Base-by-base conservation (phyloP, 805 yeast species). In the Phaffomyces antillensis region DNA sequence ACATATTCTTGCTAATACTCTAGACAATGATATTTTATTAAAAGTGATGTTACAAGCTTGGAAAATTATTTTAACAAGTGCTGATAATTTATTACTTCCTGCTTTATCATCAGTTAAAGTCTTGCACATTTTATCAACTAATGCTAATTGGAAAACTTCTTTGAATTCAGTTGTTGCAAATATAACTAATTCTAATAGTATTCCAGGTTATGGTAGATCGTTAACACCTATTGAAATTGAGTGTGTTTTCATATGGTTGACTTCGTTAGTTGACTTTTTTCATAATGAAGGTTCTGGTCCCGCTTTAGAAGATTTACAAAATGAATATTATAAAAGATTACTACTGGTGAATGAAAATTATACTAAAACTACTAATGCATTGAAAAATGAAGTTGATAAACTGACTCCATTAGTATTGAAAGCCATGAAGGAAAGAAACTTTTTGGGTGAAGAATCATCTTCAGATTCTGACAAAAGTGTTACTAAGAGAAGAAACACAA, bases 281-380 rank as follows among this genome's bases (percentile, higher is more conserved):
- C 79, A 87, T 60, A 81, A 85, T 55, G 81, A 76, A 38, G 95
- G 95, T 0, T 82, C 81, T 31, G 96, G 96, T 0, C 93, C 93
- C 0, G 75, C 87, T 1, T 52, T 86, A 28, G 78, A 75, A 48
- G 76, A 75, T 8, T 64, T 87, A 54, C 81, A 80, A 49, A 76
- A 77, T 46, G 75, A 72, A 28, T 73, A 75, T 32, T 87, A 83
- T 58, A 86, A 84, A 59, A 73, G 78, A 36, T 61, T 86, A 23
- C 62, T 83, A 48, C 61, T 82, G 25, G 68, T 86, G 9, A 86
- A 88, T 2, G 78, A 74, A 1, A 78, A 77, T 55, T 85, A 86
- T 55, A 86, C 81, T 46, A 66, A 73, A 40, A 67, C 71, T 8
- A 63, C 67, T 0, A 45, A 59, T 0, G 71, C 68, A 42, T 67